Percentiles rank a stretch among this genome's conserved stretches.
These are phyloP conservation scores for Curvularia verruculosa DNA, from an alignment of 2,329 filamentous ascomycete species.

Conservation along the genomic window DNA sequence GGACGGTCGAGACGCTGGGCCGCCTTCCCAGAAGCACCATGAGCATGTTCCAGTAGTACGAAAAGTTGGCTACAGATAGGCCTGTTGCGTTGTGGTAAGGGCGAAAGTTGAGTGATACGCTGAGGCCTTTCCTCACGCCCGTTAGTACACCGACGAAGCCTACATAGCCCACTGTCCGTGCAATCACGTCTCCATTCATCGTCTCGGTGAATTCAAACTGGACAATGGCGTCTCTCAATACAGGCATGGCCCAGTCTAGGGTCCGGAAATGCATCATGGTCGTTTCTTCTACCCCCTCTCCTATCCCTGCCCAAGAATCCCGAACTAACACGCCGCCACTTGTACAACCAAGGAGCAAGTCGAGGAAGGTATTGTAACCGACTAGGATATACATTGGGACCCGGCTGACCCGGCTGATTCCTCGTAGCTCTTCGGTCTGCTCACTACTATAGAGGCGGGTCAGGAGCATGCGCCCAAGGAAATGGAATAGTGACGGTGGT, in stretches of 20 bases:
- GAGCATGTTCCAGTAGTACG: constrained; percentile 57
- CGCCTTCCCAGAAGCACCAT: constrained; percentile 61
- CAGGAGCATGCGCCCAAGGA: constrained; percentile 55
- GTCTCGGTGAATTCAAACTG: constrained; percentile 49
- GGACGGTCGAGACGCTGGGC: constrained; percentile 59
- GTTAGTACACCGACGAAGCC: constrained; percentile 61
- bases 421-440: constrained; percentile 66
- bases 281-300: constrained; percentile 9
- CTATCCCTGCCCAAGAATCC: constrained; percentile 11
- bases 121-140: constrained; percentile 55
- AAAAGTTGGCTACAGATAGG: constrained; percentile 41
- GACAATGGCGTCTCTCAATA: constrained; percentile 51
- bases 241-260: constrained; percentile 56
- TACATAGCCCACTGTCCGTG: constrained; percentile 57
- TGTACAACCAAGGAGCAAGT: constrained; percentile 69
- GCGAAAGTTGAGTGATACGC: constrained; percentile 59
- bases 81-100: constrained; percentile 54
- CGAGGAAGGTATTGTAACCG: constrained; percentile 67
- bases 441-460: constrained; percentile 60
- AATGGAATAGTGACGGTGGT: constrained; percentile 52
- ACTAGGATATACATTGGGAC: constrained; percentile 66
- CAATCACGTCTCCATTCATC: constrained; percentile 49
- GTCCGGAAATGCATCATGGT: constrained; percentile 63
- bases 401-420: constrained; percentile 59
- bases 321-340: constrained; percentile 57